A percentile compares a stretch with the other conserved stretches of the same genome.
These are phyloP conservation scores for Bifiguratus adelaidae DNA, from an alignment of 192 early-diverging fungal species.

Conservation along the genomic window DNA sequence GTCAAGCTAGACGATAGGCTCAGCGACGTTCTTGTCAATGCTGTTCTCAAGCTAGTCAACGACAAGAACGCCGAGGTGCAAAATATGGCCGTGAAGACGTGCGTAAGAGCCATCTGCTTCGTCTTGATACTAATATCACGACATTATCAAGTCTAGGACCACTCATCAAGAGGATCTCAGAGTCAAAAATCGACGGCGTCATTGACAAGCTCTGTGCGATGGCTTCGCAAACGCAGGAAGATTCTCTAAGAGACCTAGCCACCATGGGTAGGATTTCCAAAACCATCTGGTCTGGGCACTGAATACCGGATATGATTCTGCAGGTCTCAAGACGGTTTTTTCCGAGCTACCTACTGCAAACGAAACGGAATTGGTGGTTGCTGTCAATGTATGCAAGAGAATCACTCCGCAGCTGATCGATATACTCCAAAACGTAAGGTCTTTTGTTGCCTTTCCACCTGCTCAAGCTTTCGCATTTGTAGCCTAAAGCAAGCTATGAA, in stretches of 20 bases:
- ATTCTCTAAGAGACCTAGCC: conserved; percentile 71
- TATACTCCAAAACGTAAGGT: conserved; percentile 47
- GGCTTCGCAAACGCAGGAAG: conserved; percentile 43
- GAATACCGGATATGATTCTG: too few species aligned
- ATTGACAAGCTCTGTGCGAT: conserved; percentile 56
- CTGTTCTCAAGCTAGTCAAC: conserved; percentile 46
- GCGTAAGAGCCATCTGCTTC: conserved; percentile 2
- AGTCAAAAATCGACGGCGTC: conserved; percentile 54
- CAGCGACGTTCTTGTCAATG: conserved; percentile 50
- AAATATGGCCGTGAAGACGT: conserved; percentile 65
- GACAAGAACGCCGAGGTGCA: conserved; percentile 85
- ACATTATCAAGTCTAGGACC: conserved; percentile 49
- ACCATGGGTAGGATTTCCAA: conserved; percentile 49
- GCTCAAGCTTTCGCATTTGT: background rate
- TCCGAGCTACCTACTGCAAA: conserved; percentile 54
- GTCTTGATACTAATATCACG: background rate
- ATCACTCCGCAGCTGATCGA: conserved; percentile 58
- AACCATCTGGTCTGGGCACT: too few species aligned
- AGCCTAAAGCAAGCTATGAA: conserved; percentile 36
- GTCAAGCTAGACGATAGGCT: conserved; percentile 45
- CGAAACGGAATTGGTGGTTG: conserved; percentile 27
- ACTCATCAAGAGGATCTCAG: conserved; percentile 64
- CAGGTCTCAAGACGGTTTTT: conserved; percentile 65
- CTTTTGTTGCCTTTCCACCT: background rate
- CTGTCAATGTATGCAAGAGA: conserved; percentile 42